phyloP scores from a whole-genome alignment of 139 green algal species.

The Prasinococcaceae sp. region DNA sequence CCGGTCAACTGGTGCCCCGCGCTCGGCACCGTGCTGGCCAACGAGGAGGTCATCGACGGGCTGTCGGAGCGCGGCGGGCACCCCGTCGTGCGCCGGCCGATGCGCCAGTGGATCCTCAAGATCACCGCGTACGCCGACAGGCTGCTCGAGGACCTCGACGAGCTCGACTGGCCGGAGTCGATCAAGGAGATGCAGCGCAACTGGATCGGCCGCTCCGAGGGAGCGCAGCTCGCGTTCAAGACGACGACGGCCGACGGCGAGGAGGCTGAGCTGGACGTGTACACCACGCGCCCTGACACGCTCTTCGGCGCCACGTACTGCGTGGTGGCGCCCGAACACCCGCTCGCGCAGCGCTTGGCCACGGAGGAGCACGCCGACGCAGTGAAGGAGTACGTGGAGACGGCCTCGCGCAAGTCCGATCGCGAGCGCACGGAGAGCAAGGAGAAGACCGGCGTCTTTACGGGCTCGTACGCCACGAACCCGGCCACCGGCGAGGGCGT shows the following conservation, averaged over 20 bases:
- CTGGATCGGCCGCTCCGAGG: constrained; percentile 91
- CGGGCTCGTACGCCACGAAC: constrained; percentile 66
- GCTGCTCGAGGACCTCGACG: constrained; percentile 80
- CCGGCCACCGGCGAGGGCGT: constrained; percentile 63
- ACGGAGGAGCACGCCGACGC: constrained; percentile 27
- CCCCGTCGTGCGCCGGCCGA: constrained; percentile 75
- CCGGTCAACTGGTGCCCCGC: constrained; percentile 97
- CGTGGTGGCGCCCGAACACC: constrained; percentile 91
- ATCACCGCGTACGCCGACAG: constrained; percentile 93
- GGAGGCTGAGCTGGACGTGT: constrained; percentile 18
- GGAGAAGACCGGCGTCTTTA: constrained; percentile 83
- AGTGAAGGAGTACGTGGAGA: constrained; percentile 64
- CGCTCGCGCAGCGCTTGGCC: constrained; percentile 36
- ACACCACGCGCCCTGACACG: constrained; percentile 74
- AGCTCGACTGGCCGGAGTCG: constrained; percentile 80
- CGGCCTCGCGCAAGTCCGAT: constrained; percentile 68
- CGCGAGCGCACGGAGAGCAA: constrained; percentile 86
- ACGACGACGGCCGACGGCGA: no score
- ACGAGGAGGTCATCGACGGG: constrained; percentile 82
- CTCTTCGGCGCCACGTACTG: constrained; percentile 94
- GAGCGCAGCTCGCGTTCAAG: constrained; percentile 30
- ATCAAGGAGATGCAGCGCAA: constrained; percentile 99
- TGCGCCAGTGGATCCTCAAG: constrained; percentile 96
- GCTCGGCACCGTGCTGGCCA: constrained; percentile 89
- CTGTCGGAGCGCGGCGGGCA: constrained; percentile 76